Evolutionary conservation across 257 asterid genomes (phyloP), one percentile per base, ranked within the genome.

Genomic region (Verbena officinalis): DNA sequence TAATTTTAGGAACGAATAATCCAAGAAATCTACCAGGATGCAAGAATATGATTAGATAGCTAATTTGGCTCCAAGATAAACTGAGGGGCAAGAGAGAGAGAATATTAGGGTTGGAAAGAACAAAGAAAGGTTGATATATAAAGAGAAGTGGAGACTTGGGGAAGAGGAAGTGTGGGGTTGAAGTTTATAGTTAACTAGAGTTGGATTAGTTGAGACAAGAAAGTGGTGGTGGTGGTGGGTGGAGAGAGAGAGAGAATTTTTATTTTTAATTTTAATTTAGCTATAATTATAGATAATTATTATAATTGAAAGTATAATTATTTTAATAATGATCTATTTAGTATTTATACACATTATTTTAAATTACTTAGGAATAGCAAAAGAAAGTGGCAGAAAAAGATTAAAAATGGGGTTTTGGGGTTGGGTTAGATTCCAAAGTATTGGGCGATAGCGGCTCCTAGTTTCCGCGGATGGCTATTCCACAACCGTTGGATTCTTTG

Each of bases 361-460:
- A n/a, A n/a, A 42, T 13, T 38, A 30, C 36, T 2, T 30, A 30
- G n/a, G n/a, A n/a, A 2, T 30, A 30, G 36, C 7, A 7, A 30
- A 30, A 30, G 36, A 7, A n/a, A 3, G 36, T 30, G 3, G 36
- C 36, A 30, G 4, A 3, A 30, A 30, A 30, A 30, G 36, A 30
- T 30, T 30, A 2, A 7, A 30, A 30, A 2, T 30, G 36, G 17
- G 17, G 17, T 13, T 11, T n/a, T n/a, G n/a, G n/a, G 19, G 14
- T 57, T 65, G 63, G 71, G 49, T 68, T 71, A 61, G 75, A 69
- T 83, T 80, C 84, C 86, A 54, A 80, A 80, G 79, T 75, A 70
- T 33, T 78, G 85, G 80, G 89, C 73, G 77, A 68, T 17, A 70
- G 80, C 84, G 86, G 84, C 82, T 83, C 66, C 86, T 68, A 58